phyloP scores from a whole-genome alignment of 2,329 filamentous ascomycete species.

The Cryphonectria carpinicola region DNA sequence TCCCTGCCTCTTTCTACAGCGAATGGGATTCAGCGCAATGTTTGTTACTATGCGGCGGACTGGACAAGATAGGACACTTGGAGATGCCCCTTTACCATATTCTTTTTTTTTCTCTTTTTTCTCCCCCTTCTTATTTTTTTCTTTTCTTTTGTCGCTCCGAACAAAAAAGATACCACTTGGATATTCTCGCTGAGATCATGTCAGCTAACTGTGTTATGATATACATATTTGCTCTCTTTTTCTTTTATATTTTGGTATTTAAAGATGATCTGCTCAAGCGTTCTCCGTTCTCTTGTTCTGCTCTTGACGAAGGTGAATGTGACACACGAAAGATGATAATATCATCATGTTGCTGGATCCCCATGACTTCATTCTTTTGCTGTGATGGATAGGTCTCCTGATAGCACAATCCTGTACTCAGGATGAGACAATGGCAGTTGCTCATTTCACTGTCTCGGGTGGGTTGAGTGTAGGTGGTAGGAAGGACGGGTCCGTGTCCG shows the following conservation, averaged over 20 bases:
- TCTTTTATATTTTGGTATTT: neutral
- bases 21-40: neutral
- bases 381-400: neutral
- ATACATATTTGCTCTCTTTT: constrained; percentile 3
- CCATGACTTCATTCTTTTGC: neutral
- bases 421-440: neutral
- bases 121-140: neutral
- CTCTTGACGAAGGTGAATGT: neutral
- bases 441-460: neutral
- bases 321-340: neutral
- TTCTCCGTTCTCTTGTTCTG: neutral
- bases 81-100: neutral
- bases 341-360: neutral
- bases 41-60: neutral
- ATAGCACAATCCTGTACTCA: neutral
- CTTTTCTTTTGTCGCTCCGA: constrained; percentile 21
- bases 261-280: neutral
- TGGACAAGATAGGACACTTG: neutral
- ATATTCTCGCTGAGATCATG: constrained; percentile 11
- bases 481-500: neutral
- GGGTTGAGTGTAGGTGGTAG: neutral
- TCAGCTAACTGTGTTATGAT: constrained; percentile 11
- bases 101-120: constrained; percentile 8
- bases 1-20: neutral
- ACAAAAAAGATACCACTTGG: constrained; percentile 27